Conservation (phyloP, 305 asterid genomes). For the Lippia alba region DNA sequence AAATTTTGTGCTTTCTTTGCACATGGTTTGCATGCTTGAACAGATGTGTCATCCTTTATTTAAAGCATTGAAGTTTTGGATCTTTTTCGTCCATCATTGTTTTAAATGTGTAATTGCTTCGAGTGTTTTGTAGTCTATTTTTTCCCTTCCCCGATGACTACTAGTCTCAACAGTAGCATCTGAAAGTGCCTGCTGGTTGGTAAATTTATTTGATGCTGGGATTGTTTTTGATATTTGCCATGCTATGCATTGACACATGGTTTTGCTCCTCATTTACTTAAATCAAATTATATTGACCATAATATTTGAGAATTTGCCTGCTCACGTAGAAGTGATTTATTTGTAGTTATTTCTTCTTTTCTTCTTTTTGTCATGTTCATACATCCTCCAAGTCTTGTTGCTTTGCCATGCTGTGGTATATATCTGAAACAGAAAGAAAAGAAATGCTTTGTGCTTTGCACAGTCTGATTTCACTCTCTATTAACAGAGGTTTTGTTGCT, state of each 20-base stretch:
- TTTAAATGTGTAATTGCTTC: background rate
- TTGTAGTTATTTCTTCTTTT: slow-evolving; percentile 15
- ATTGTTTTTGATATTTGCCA: slow-evolving; percentile 7
- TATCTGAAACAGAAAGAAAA: slow-evolving; percentile 11
- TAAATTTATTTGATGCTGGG: slow-evolving; percentile 13
- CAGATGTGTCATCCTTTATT: slow-evolving; percentile 14
- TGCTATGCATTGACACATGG: background rate
- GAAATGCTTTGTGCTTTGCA: slow-evolving; percentile 2
- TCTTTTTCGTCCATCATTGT: background rate
- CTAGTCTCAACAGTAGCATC: slow-evolving; percentile 5
- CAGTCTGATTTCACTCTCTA: slow-evolving; percentile 35
- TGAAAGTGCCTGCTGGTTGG: background rate
- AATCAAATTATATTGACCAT: background rate
- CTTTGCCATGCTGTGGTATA: background rate
- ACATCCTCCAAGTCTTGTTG: slow-evolving; percentile 16
- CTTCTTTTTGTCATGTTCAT: slow-evolving; percentile 31
- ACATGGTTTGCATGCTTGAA: slow-evolving; percentile 20
- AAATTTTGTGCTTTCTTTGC: slow-evolving; percentile 12
- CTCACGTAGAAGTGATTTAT: background rate
- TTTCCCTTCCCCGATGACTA: slow-evolving; percentile 8
- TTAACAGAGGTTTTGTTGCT: slow-evolving; percentile 90
- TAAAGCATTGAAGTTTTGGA: background rate
- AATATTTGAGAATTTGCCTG: background rate
- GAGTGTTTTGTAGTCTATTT: slow-evolving; percentile 2
- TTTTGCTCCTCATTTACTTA: slow-evolving; percentile 16